phyloP scores from a whole-genome alignment of 2,329 filamentous ascomycete genomes.

The Xylaria sp. region DNA sequence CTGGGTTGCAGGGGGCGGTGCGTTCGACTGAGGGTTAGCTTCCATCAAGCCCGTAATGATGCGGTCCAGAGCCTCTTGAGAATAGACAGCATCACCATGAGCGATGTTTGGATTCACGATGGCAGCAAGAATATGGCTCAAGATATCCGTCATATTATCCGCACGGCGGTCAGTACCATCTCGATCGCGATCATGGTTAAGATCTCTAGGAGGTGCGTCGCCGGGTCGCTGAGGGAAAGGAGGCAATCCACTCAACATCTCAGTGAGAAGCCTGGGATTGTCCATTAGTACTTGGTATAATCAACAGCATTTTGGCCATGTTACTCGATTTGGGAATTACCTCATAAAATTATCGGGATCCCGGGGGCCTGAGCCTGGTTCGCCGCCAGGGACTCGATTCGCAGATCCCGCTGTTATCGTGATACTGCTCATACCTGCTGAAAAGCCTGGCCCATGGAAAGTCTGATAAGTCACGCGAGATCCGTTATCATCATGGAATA shows the following conservation, averaged over 20 bases:
- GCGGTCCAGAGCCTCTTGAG: conserved; percentile 82
- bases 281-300: conserved; percentile 30
- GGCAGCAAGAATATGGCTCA: conserved; percentile 49
- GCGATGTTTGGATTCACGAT: conserved; percentile 49
- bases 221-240: conserved; percentile 32
- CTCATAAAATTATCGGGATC: conserved; percentile 41
- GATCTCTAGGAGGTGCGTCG: conserved; percentile 17
- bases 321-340: conserved; percentile 32
- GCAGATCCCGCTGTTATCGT: conserved; percentile 43
- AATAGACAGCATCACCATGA: conserved; percentile 79
- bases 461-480: conserved; percentile 28
- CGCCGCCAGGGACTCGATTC: conserved; percentile 20
- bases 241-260: conserved; percentile 38
- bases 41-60: conserved; percentile 89
- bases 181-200: conserved; percentile 19
- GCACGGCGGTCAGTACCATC: conserved; percentile 19
- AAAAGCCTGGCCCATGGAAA: conserved; percentile 35
- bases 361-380: conserved; percentile 16
- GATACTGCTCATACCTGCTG: conserved; percentile 42
- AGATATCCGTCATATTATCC: conserved; percentile 35
- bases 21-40: conserved; percentile 67
- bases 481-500: conserved; percentile 19
- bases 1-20: conserved; percentile 73
- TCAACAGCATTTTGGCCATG: too few relatives aligned
- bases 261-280: conserved; percentile 41